Base-by-base conservation (phyloP, 768 basidiomycete species). In the Asterophora lycoperdoides region DNA sequence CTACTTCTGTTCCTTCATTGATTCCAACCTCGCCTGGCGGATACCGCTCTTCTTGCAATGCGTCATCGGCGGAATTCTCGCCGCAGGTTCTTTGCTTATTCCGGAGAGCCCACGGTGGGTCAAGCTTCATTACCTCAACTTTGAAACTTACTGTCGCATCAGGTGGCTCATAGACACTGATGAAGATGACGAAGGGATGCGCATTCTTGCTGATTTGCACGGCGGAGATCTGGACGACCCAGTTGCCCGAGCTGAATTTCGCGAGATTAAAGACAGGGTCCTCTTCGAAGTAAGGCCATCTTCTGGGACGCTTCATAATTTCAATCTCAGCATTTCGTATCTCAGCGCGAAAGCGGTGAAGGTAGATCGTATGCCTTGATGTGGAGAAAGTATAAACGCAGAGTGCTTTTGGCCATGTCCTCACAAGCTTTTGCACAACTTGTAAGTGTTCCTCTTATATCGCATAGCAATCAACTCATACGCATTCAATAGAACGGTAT, bases 391-490 rank as follows among this genome's bases (percentile, higher is more conserved):
- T 96, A 97, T 64, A 86, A 86, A 57, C 82, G 83, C 29, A 76
- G 93, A 30, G 92, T 97, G 11, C 64, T 96, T 51, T 79, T 96
- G 40, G 94, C 94, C 7, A 93, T 94, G 90, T 90, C 87, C n/a
- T 91, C 91, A 41, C 94, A 96, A 64, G 56, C 57, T 11, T 61
- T 57, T 37, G 56, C 58, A 3, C 60, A 59, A 49, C 49, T 58
- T 11, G 60, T 57, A 37, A 42, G 60, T 38, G 28, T 35, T 14
- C 10, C 6, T 30, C 44, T 10, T 29, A 41, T 10, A 30, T 17
- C 3, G 33, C 10, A 13, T 28, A 17, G 41, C 4, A 18, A 18
- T 26, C 28, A 15, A 15, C 23, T 23, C 3, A 23, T 3, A 23
- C 23, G 6, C 3, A 18, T 17, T 20, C 26, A 30, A 20, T 41